These are phyloP conservation scores for Passiflora organensis DNA, from an alignment of 345 rosid genomes.

Conservation along the genomic window DNA sequence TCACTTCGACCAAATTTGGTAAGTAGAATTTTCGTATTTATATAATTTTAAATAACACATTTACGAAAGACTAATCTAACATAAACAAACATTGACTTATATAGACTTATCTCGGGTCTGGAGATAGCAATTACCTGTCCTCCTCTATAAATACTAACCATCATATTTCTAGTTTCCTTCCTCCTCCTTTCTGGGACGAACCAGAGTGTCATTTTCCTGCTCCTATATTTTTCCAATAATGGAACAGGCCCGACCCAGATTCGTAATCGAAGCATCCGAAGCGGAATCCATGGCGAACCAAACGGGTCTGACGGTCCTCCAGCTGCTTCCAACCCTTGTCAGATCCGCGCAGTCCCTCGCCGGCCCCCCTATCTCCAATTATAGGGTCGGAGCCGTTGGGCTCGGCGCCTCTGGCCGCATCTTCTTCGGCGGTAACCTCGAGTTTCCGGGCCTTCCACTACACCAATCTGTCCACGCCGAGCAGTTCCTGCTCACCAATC, in stretches of 20 bases:
- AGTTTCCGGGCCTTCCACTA: constrained; percentile 90
- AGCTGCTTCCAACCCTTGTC: constrained; percentile 71
- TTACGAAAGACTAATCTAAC: too few relatives aligned
- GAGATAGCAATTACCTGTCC: too few relatives aligned
- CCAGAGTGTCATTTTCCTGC: too few relatives aligned
- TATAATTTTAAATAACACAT: too few relatives aligned
- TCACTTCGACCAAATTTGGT: too few relatives aligned
- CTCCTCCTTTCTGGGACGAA: too few relatives aligned
- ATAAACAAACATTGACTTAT: too few relatives aligned
- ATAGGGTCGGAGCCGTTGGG: constrained; percentile 73
- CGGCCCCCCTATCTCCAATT: constrained; percentile 78
- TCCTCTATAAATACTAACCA: too few relatives aligned
- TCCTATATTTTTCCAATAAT: too few relatives aligned
- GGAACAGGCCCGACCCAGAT: constrained; percentile 19
- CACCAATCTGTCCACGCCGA: constrained; percentile 92
- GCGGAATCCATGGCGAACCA: constrained; percentile 60
- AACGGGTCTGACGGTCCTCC: constrained; percentile 41
- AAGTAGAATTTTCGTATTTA: too few relatives aligned
- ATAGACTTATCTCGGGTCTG: too few relatives aligned
- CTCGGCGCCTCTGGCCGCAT: constrained; percentile 85
- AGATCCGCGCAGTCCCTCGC: constrained; percentile 56
- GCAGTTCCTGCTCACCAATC: constrained; percentile 86
- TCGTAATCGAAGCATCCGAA: constrained; percentile 60
- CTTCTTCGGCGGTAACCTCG: constrained; percentile 79
- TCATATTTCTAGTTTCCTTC: too few relatives aligned